Base-by-base conservation (phyloP, 2,329 filamentous ascomycete genomes). In the Sodiomyces alkalinus region DNA sequence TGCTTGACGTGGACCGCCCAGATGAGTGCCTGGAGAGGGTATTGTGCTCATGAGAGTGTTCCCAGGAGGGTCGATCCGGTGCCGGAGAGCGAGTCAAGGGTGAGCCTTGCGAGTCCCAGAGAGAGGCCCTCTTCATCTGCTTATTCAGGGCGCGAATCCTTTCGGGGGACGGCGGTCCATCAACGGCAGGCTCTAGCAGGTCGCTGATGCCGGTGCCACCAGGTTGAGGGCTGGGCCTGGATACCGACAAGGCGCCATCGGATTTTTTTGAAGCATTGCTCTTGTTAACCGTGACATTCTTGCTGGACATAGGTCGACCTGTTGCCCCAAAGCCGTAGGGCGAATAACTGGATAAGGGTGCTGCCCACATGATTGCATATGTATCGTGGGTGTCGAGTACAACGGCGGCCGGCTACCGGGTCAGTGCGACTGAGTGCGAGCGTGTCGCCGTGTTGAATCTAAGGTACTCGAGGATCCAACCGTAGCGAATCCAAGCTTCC, bases 161-260 rank as follows among this genome's bases (percentile, higher is more conserved):
- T 41, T 69, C 63, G 17, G 71, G 67, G 19, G 70, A 75, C 1
- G 70, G 68, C 22, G 70, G 69, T 12, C 66, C 65, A 39, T 75
- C 67, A 31, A 74, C 50, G 35, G 70, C 61, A 27, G 70, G 68
- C 33, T 64, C 68, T 32, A 75, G 48, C 30, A 67, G 53, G 33
- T 65, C 60, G 33, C 52, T 42, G 26, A 55, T 32, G 37, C 20
- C 30, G 28, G 38, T 29, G 28, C 22, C 26, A 29, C 31, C 30
- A 29, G 14, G 26, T 20, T 32, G 28, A 19, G 29, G 26, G 22
- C 14, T 25, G 14, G 23, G 23, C 9, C 23, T 14, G 27, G 28
- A 33, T 12, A 30, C 14, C 25, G 35, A 33, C 29, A 31, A 26
- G 11, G 31, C 26, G 18, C 22, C 20, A 28, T 38, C 36, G 32